Conservation (phyloP, 257 asterid genomes). For the Anisodus acutangulus region DNA sequence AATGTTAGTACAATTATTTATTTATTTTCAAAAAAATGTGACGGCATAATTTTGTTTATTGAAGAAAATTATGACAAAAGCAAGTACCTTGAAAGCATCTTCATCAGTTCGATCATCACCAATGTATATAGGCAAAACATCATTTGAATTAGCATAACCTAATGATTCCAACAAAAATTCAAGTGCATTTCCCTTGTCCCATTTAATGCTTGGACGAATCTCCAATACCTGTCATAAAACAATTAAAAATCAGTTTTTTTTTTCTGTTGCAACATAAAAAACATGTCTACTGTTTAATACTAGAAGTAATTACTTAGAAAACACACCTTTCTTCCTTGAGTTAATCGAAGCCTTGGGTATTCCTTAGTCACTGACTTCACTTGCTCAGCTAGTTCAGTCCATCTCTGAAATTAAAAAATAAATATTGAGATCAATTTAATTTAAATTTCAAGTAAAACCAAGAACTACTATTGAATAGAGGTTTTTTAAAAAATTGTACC, state of each 20-base stretch:
- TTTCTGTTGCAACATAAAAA: background rate
- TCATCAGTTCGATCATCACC: constrained; percentile 82
- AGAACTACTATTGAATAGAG: background rate
- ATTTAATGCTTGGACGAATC: constrained; percentile 77
- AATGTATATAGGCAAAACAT: constrained; percentile 64
- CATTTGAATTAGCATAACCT: constrained; percentile 68
- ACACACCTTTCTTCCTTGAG: constrained; percentile 66
- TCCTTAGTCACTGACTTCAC: constrained; percentile 56
- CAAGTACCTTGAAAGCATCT: constrained; percentile 70
- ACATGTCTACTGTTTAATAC: background rate
- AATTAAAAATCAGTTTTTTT: background rate
- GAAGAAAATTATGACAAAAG: background rate
- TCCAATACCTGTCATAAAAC: constrained; percentile 58
- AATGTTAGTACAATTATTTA: background rate
- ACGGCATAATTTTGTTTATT: background rate
- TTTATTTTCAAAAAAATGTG: background rate
- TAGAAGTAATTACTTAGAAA: background rate
- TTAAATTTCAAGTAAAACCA: background rate
- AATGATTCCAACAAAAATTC: constrained; percentile 72
- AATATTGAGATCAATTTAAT: background rate
- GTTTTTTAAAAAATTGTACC: constrained; percentile 36
- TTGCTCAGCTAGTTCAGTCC: constrained; percentile 59
- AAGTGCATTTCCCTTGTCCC: constrained; percentile 89
- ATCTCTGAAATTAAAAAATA: constrained; percentile 48
- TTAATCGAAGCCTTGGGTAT: constrained; percentile 58